Percentiles rank a stretch among this genome's conserved stretches.
Evolutionary conservation across 192 early-diverging fungal genomes (phyloP).

Genomic region (Obelidium mucronatum): DNA sequence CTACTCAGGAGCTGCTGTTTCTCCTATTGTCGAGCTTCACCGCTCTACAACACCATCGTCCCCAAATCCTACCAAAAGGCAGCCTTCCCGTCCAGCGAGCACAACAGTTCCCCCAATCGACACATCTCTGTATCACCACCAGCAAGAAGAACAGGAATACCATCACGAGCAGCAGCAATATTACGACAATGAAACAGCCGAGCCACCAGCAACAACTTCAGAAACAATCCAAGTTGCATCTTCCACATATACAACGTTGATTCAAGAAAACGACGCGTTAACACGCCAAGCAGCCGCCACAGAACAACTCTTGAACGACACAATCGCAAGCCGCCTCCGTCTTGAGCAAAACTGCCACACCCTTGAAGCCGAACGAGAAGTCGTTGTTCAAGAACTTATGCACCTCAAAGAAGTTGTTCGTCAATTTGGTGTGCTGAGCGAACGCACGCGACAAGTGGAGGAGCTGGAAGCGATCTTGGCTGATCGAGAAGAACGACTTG

Average conservation of each 20-base stretch:
- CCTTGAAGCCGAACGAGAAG: slow-evolving; percentile 21
- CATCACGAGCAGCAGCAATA: not conserved
- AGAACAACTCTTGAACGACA: not conserved
- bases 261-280: slow-evolving; percentile 20
- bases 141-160: not conserved
- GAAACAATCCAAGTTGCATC: slow-evolving; percentile 5
- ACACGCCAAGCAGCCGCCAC: slow-evolving; percentile 1
- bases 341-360: slow-evolving; percentile 1
- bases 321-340: not conserved
- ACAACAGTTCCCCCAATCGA: not conserved
- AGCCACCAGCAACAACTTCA: not conserved
- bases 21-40: not conserved
- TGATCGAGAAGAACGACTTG: not conserved
- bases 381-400: not conserved
- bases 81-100: not conserved
- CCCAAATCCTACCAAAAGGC: not conserved
- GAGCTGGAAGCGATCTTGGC: not conserved
- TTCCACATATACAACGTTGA: not conserved
- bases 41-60: not conserved
- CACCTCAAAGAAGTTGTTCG: not conserved
- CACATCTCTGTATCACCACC: not conserved
- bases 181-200: not conserved
- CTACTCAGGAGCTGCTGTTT: not conserved
- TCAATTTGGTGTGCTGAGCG: slow-evolving; percentile 8
- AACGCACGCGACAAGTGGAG: not conserved